Evolutionary conservation across 495 filamentous ascomycete genomes (phyloP), one percentile per base, ranked within the genome.

Genomic region (Hyaloscypha finlandica): DNA sequence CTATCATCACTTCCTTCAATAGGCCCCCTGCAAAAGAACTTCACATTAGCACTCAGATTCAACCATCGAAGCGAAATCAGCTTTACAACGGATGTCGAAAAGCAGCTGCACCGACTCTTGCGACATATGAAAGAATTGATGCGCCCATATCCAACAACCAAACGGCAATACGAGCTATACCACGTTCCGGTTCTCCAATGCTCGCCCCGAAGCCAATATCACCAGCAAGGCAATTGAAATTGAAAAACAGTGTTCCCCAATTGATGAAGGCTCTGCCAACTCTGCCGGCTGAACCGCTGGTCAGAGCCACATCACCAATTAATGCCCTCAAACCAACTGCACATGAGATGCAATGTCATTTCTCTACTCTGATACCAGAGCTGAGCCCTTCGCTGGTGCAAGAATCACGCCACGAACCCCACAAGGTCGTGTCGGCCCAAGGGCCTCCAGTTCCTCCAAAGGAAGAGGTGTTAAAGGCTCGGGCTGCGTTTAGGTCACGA

Each of bases 191-290:
- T 3, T 64, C 67, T 19, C 74, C 76, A 20, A 76, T 83, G 55
- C 67, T 83, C 5, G 76, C 79, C 37, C 80, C 80, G 19, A 76
- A 79, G 51, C 81, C 81, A 12, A 81, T 82, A 14, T 83, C 80
- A 12, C 78, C 82, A 35, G 77, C 72, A 54, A 75, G 77, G 39
- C 75, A 80, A 68, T 74, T 83, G 51, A 79, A 75, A 63, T 72
- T 82, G 59, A 81, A 81, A 67, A 80, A 81, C 66, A 84, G 81
- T 64, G 74, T 83, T 31, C 80, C 82, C 53, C 77, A 79, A 65
- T 71, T 84, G 48, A 83, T 84, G 80, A 83, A 84, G 66, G 76
- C 79, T 33, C 67, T 83, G 32, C 81, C 81, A n/a, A 73, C 79
- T 25, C 42, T 83, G 33, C 78, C 80, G 20, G 39, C 57, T 8